Evolutionary conservation across 1,284 basidiomycete species (phyloP).

Genomic region (Cryptococcus jaspeensis): DNA sequence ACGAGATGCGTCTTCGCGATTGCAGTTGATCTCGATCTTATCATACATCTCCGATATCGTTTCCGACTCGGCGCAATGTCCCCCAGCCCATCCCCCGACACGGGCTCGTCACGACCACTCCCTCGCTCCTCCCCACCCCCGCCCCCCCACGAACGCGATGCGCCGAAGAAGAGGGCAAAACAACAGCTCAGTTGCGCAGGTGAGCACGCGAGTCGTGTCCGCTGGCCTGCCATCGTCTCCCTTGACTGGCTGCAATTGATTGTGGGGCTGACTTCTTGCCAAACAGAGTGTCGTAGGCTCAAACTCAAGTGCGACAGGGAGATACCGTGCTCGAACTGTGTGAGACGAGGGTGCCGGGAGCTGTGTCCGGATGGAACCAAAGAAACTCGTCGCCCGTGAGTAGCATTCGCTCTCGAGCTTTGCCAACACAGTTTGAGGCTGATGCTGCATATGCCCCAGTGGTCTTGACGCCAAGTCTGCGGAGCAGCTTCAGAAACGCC

Average conservation of each 20-base stretch:
- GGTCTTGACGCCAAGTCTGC: conserved; percentile 18
- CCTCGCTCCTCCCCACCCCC: neutral
- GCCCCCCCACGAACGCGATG: neutral
- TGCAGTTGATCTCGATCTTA: neutral
- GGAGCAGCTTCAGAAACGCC: conserved; percentile 22
- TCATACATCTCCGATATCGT: neutral
- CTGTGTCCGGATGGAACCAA: conserved; percentile 36
- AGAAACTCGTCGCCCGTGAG: conserved; percentile 23
- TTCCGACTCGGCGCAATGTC: too few relatives aligned
- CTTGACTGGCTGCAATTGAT: too few relatives aligned
- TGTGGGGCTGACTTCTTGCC: neutral
- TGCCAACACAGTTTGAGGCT: neutral
- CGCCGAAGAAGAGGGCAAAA: conserved; percentile 1
- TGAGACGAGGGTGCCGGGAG: conserved; percentile 34
- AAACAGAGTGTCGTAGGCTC: conserved; percentile 24
- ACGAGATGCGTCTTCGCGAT: neutral
- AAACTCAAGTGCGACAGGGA: conserved; percentile 38
- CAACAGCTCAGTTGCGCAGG: conserved; percentile 21
- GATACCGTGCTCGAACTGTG: conserved; percentile 38
- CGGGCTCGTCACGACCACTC: neutral
- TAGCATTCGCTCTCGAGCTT: neutral
- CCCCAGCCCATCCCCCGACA: neutral
- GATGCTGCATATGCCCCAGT: neutral
- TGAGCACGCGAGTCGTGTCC: conserved; percentile 1
- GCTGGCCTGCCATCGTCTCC: too few relatives aligned